These are phyloP conservation scores for Fusarium anguioides DNA, from an alignment of 2,329 filamentous ascomycete species.

Conservation along the genomic window DNA sequence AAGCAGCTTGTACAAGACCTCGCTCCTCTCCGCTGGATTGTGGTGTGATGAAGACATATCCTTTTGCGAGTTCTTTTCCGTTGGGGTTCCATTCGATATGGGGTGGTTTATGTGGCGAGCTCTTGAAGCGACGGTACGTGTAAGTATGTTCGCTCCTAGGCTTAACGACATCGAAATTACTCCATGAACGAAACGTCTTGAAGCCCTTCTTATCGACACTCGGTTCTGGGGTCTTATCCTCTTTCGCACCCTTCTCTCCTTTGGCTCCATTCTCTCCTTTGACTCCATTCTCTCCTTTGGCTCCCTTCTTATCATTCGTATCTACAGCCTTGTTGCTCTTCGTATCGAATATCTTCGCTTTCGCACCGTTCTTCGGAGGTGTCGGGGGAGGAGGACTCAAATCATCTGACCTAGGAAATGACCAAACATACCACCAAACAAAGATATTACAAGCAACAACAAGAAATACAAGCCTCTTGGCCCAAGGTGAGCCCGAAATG, in stretches of 20 bases:
- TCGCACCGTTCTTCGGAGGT: neutral
- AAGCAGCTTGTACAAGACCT: conserved; percentile 25
- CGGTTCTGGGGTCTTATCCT: neutral
- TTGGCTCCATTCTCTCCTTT: neutral
- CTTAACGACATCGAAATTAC: conserved; percentile 33
- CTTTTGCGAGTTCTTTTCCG: conserved; percentile 36
- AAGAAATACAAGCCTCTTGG: conserved; percentile 14
- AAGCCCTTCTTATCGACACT: conserved; percentile 1
- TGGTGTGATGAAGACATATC: conserved; percentile 45
- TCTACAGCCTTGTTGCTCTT: neutral
- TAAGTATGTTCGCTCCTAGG: conserved; percentile 24
- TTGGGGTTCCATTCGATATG: conserved; percentile 31
- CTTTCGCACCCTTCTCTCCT: neutral
- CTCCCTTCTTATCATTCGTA: neutral
- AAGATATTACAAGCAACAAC: conserved; percentile 15
- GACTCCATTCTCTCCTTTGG: neutral
- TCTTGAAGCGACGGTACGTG: conserved; percentile 41
- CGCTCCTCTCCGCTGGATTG: conserved; percentile 11
- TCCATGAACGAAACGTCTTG: conserved; percentile 30
- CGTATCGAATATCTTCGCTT: neutral
- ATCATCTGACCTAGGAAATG: neutral
- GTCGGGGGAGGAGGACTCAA: neutral
- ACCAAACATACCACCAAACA: conserved; percentile 24
- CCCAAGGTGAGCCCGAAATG: conserved; percentile 33
- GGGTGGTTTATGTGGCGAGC: conserved; percentile 40